Base-by-base conservation (phyloP, 176 grass and related monocot species). In the Luzula sylvatica region DNA sequence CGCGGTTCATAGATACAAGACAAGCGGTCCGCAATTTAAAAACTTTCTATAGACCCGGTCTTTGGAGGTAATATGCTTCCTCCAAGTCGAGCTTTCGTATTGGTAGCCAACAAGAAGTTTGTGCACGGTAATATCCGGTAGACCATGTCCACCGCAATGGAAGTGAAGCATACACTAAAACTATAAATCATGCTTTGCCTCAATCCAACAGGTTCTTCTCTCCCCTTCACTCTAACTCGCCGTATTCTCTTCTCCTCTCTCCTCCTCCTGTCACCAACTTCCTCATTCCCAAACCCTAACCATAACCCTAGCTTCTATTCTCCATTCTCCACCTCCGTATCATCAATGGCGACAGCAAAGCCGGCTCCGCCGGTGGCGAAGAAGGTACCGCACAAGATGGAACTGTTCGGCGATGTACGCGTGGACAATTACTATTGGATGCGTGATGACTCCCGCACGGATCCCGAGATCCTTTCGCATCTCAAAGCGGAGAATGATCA, bases 391-490 rank as follows among this genome's bases (percentile, higher is more conserved):
- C 80, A 54, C 3, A 49, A 72, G 47, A 86, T 95, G 73, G 66
- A 66, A 15, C 44, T 88, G 25, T 79, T 88, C 56, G 80, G 83
- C 23, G 83, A 95, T 20, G 72, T 81, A 38, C 89, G 89, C 38
- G 57, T 85, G 15, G 83, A 88, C 57, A 46, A 81, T 57, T 95
- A 88, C 80, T 95, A 95, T 64, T 95, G 89, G 89, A 75, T 95
- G 63, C 89, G 89, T 48, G 80, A 88, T 43, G 80, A 94, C 69
- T 72, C 79, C 51, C 75, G 88, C 57, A 43, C 78, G 56, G 61
- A 88, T 19, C 69, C 88, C 20, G 61, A 72, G 22, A 72, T 95
- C 8, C 60, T 95, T 46, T 50, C 76, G 23, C 67, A 88, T 52
- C 79, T 95, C 72, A 66, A 73, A 53, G 76, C 73, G 58, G 89